A percentile compares a stretch with the other conserved stretches of the same genome.
Evolutionary conservation across 495 filamentous ascomycete species (phyloP).

Genomic region (Penicillium simplicissimum): DNA sequence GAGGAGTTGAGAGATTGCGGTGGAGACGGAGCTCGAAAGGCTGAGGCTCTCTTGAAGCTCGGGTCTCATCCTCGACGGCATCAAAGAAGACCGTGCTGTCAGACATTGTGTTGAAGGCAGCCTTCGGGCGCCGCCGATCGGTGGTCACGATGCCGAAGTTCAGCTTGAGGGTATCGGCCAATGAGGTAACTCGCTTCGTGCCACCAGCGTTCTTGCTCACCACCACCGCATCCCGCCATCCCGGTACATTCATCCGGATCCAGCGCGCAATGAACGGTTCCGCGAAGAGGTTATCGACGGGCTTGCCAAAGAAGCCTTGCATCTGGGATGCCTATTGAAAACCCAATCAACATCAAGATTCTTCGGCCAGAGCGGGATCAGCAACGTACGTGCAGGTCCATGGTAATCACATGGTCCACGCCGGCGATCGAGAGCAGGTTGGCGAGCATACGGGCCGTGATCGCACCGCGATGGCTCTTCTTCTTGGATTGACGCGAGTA

Average conservation of each 20-base stretch:
- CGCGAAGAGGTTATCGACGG: constrained; percentile 95
- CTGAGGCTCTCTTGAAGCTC: constrained; percentile 29
- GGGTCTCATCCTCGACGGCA: constrained; percentile 40
- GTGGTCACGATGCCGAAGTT: constrained; percentile 98
- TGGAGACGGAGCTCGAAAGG: constrained; percentile 38
- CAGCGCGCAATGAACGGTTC: constrained; percentile 95
- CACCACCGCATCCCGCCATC: constrained; percentile 90
- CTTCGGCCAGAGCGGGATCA: background rate
- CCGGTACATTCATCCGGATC: constrained; percentile 83
- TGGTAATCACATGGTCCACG: constrained; percentile 94
- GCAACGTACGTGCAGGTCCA: constrained; percentile 79
- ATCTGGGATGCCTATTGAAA: constrained; percentile 76
- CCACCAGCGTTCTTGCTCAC: constrained; percentile 98
- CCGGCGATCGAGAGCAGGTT: constrained; percentile 92
- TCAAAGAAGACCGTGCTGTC: constrained; percentile 62
- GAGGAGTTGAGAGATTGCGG: constrained; percentile 17
- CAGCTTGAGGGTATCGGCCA: constrained; percentile 93
- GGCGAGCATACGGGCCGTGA: constrained; percentile 94
- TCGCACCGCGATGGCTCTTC: constrained; percentile 94
- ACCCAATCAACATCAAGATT: constrained; percentile 21
- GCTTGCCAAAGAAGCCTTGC: constrained; percentile 98
- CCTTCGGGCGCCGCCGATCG: constrained; percentile 68
- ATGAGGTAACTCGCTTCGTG: constrained; percentile 94
- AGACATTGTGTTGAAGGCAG: constrained; percentile 56
- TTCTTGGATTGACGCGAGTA: constrained; percentile 99